phyloP scores from a whole-genome alignment of 345 rosid genomes.

The Euphorbia tirucalli region DNA sequence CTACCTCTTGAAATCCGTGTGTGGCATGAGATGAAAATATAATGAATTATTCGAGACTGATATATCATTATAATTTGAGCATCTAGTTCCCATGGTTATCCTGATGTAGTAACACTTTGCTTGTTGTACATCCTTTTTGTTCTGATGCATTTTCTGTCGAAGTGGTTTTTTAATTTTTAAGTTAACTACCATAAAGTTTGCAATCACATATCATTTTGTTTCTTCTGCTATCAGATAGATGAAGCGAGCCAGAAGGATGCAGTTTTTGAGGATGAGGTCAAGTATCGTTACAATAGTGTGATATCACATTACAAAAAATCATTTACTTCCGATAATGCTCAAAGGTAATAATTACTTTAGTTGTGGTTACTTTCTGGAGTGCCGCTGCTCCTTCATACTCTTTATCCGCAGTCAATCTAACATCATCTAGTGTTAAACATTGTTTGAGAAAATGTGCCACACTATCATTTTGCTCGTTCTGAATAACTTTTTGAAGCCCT shows the following conservation, averaged over 20 bases:
- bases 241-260: constrained; percentile 70
- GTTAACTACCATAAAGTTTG: background rate
- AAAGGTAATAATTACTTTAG: constrained; percentile 48
- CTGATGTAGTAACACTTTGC: background rate
- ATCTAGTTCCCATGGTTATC: background rate
- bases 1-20: background rate
- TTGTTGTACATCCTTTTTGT: too few relatives aligned
- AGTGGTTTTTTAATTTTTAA: background rate
- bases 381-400: background rate
- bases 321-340: constrained; percentile 85
- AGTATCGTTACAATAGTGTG: constrained; percentile 69
- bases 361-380: background rate
- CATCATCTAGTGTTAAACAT: too few relatives aligned
- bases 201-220: constrained; percentile 19
- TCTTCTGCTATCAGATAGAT: constrained; percentile 59
- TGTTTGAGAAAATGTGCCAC: too few relatives aligned
- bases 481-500: too few relatives aligned
- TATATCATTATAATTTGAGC: background rate
- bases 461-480: too few relatives aligned
- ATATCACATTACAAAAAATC: constrained; percentile 89
- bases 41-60: too few relatives aligned
- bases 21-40: background rate
- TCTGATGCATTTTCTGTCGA: background rate
- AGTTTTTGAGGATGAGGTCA: constrained; percentile 81
- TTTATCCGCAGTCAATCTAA: too few relatives aligned